A percentile compares a stretch with the other conserved stretches of the same genome.
Conservation (phyloP, 129 eudicot species). For the Solidago caesia region DNA sequence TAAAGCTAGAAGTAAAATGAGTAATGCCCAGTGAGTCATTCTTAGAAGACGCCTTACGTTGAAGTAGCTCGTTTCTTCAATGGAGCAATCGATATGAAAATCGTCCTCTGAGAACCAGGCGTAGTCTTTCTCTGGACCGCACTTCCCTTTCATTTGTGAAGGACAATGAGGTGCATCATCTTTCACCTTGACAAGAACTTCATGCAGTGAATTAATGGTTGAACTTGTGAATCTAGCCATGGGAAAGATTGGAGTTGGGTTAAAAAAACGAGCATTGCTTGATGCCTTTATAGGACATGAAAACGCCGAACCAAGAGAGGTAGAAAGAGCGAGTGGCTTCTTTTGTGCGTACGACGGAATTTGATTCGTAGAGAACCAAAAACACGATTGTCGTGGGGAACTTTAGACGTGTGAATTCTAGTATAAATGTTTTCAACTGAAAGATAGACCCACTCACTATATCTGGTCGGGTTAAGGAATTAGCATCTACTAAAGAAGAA, state of each 20-base stretch:
- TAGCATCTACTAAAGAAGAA: neutral
- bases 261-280: neutral
- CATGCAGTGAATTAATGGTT: neutral
- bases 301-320: neutral
- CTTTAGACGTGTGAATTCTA: neutral
- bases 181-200: conserved; percentile 13
- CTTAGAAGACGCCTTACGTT: neutral
- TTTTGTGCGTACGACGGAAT: conserved; percentile 7
- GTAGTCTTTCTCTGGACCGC: conserved; percentile 22
- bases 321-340: neutral
- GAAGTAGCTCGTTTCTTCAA: neutral
- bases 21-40: conserved; percentile 1
- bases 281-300: conserved; percentile 16
- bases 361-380: conserved; percentile 8
- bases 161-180: neutral
- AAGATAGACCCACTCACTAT: neutral
- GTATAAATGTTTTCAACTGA: neutral
- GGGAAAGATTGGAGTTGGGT: neutral
- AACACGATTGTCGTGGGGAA: conserved; percentile 6
- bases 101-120: conserved; percentile 19
- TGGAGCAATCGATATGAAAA: conserved; percentile 1
- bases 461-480: neutral
- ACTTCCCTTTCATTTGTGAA: neutral
- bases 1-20: conserved; percentile 2
- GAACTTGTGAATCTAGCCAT: conserved; percentile 10